Base-by-base conservation (phyloP, 495 filamentous ascomycete genomes). In the Podospora anserina region DNA sequence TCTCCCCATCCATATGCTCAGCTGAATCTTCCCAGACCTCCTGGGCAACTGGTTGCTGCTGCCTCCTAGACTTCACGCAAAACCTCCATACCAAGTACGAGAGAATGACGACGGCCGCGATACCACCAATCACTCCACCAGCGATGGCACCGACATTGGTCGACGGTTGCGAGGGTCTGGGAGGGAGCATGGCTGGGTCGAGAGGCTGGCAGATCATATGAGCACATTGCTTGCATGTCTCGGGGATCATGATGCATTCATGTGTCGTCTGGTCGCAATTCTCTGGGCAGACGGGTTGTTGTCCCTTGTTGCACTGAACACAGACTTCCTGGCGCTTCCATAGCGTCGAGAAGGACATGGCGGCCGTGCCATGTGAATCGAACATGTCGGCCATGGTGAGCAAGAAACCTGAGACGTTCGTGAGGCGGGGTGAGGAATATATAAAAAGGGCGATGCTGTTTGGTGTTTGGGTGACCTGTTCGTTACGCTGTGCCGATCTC, bases 11-110 rank as follows among this genome's bases (percentile, higher is more conserved):
- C 5, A 84, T 81, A 55, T 82, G 80, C 65, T 87, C 82, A 34
- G 74, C 76, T n/a, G 80, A 80, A 75, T 84, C 86, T 44, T 85
- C 82, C 72, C 86, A 88, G 64, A 83, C 79, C 58, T 85, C 82
- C 68, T 75, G 71, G 19, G 81, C 78, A 65, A 87, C 81, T 56
- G 88, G 82, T 70, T 88, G 82, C 76, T 92, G 82, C 71, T 88
- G 81, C 76, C 92, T 87, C 79, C 88, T 87, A 71, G 88, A 89
- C 82, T 92, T 93, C 72, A 97, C 90, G 73, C 89, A 91, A 77
- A 91, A 94, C 76, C 87, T 91, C 89, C 91, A 98, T 5, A 97
- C 83, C 54, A 97, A 76, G 70, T 90, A 96, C 5, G 88, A 90
- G 44, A 93, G 72, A 27, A 91, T 75, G 23, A 83, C 90, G 34